Evolutionary conservation across 129 eudicot species (phyloP).

Genomic region (Flaveria brownii): DNA sequence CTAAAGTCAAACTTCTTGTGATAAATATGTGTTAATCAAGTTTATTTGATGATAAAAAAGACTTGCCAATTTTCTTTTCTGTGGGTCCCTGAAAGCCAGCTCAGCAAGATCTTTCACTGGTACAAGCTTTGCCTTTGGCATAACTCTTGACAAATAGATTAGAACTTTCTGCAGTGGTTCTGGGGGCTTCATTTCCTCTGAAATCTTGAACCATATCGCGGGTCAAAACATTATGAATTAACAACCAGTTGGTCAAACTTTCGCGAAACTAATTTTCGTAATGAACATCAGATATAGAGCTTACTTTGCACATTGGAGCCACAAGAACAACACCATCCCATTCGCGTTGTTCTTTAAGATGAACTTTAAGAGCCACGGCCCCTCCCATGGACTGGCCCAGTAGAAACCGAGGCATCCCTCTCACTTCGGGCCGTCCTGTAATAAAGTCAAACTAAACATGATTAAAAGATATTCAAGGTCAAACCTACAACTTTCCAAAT

Average conservation of each 20-base stretch:
- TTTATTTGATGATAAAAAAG: neutral
- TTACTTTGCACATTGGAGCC: slow-evolving; percentile 95
- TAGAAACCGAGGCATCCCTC: slow-evolving; percentile 78
- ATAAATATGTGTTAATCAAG: neutral
- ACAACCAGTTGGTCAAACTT: neutral
- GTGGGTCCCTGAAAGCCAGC: slow-evolving; percentile 70
- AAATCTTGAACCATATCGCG: slow-evolving; percentile 52
- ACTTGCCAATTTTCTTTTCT: slow-evolving; percentile 66
- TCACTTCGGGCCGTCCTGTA: slow-evolving; percentile 77
- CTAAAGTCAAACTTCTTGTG: slow-evolving; percentile 5
- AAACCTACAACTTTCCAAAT: neutral
- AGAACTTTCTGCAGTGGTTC: slow-evolving; percentile 55
- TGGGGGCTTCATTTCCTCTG: slow-evolving; percentile 92
- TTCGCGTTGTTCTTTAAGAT: slow-evolving; percentile 65
- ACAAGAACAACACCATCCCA: slow-evolving; percentile 96
- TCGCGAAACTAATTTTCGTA: neutral
- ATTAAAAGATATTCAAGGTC: slow-evolving; percentile 4
- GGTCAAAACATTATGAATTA: slow-evolving; percentile 24
- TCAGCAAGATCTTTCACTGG: slow-evolving; percentile 81
- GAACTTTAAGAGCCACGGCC: slow-evolving; percentile 84
- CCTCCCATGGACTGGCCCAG: slow-evolving; percentile 98
- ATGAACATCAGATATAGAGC: slow-evolving; percentile 11
- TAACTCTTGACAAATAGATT: slow-evolving; percentile 54
- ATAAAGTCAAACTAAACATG: slow-evolving; percentile 7
- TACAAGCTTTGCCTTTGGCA: slow-evolving; percentile 83